phyloP scores from a whole-genome alignment of 306 rosid species.

The Hylodesmum podocarpum region DNA sequence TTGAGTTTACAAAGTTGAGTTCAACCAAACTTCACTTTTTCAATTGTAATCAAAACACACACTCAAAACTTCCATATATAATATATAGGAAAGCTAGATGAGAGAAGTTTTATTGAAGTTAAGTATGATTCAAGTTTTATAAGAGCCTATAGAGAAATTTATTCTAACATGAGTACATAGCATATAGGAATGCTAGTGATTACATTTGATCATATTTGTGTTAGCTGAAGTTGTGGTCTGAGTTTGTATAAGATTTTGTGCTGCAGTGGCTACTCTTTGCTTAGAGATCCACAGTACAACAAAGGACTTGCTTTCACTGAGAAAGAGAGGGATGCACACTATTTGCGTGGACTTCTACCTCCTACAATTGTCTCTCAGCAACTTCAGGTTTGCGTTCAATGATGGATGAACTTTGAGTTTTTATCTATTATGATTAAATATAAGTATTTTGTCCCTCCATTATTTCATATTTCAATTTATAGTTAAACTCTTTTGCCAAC shows the following conservation, averaged over 20 bases:
- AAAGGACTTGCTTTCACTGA: slow-evolving; percentile 80
- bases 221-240: background rate
- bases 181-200: background rate
- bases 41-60: no score
- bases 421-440: no score
- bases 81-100: background rate
- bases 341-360: slow-evolving; percentile 70
- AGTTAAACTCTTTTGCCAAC: no score
- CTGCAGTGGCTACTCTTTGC: slow-evolving; percentile 69
- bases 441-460: no score
- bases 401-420: background rate
- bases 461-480: no score
- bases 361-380: slow-evolving; percentile 57
- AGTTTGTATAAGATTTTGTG: background rate
- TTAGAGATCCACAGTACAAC: slow-evolving; percentile 86
- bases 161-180: background rate
- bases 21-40: no score
- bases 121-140: background rate
- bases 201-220: background rate
- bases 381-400: slow-evolving; percentile 58
- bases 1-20: no score
- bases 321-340: slow-evolving; percentile 52
- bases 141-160: background rate
- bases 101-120: background rate
- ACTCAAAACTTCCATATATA: background rate